A percentile compares a stretch with the other conserved stretches of the same genome.
Conservation (phyloP, 208 protist species). For the Leishmania major region DNA sequence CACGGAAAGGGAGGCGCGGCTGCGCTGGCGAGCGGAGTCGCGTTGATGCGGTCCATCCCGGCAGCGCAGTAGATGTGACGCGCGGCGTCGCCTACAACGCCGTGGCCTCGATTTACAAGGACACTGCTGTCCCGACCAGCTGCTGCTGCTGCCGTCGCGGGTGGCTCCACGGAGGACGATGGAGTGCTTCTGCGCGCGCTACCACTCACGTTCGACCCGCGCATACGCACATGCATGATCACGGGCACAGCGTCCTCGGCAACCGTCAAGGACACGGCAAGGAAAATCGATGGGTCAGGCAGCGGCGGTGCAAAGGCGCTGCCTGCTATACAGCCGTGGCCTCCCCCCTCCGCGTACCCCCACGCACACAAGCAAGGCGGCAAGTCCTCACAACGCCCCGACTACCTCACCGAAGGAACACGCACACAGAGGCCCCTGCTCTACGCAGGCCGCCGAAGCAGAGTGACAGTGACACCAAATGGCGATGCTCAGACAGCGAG, state of each 20-base stretch:
- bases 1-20: neutral
- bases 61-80: slow-evolving; percentile 1
- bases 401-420: neutral
- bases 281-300: neutral
- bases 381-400: neutral
- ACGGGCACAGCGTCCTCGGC: neutral
- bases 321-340: neutral
- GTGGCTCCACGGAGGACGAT: neutral
- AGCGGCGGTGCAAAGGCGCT: neutral
- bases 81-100: neutral
- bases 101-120: neutral
- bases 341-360: neutral
- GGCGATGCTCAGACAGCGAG: neutral
- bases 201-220: slow-evolving; percentile 1
- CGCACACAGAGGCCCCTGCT: neutral
- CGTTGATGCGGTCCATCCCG: neutral
- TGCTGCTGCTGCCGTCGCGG: neutral
- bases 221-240: neutral
- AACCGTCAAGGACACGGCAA: neutral
- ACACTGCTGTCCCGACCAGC: neutral
- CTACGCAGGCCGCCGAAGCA: neutral
- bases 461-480: neutral
- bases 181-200: neutral
- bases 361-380: neutral
- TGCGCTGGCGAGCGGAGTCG: neutral